phyloP scores from a whole-genome alignment of 202 grass and related monocot genomes.

The Hordeum pubiflorum region DNA sequence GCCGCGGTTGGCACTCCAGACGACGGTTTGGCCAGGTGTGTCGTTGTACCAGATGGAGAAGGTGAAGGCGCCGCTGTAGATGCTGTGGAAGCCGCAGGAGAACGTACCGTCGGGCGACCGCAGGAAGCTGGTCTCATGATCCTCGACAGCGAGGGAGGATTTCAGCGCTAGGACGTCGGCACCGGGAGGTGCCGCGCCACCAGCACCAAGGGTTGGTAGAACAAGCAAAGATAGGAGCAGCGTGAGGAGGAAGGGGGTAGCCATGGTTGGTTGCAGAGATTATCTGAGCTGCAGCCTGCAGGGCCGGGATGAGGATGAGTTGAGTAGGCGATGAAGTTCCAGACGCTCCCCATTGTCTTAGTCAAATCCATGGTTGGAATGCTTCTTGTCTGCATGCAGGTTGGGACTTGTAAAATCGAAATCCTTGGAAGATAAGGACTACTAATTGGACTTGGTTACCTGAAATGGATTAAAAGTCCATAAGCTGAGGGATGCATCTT shows the following conservation, averaged over 20 bases:
- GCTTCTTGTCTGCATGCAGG: background rate
- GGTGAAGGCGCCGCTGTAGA: constrained; percentile 42
- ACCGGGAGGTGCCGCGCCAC: background rate
- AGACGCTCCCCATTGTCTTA: background rate
- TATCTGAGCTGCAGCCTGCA: constrained; percentile 7
- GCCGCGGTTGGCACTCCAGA: constrained; percentile 61
- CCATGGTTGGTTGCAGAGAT: constrained; percentile 31
- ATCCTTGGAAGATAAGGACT: background rate
- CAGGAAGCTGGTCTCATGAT: constrained; percentile 28
- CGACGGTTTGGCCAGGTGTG: background rate
- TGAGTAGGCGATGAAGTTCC: background rate
- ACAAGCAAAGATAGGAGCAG: constrained; percentile 10
- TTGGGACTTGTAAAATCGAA: background rate
- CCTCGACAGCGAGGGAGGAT: constrained; percentile 24
- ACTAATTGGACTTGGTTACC: background rate
- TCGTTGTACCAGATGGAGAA: constrained; percentile 61
- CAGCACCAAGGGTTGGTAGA: background rate
- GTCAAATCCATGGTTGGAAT: constrained; percentile 17
- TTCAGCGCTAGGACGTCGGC: constrained; percentile 5
- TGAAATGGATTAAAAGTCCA: background rate
- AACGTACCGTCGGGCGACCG: constrained; percentile 41
- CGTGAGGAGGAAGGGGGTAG: background rate
- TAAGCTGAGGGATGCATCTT: constrained; percentile 1
- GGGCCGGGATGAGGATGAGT: background rate
- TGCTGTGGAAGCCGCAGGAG: constrained; percentile 46